phyloP scores from a whole-genome alignment of 1,284 basidiomycete species.

The Ganoderma sp. region DNA sequence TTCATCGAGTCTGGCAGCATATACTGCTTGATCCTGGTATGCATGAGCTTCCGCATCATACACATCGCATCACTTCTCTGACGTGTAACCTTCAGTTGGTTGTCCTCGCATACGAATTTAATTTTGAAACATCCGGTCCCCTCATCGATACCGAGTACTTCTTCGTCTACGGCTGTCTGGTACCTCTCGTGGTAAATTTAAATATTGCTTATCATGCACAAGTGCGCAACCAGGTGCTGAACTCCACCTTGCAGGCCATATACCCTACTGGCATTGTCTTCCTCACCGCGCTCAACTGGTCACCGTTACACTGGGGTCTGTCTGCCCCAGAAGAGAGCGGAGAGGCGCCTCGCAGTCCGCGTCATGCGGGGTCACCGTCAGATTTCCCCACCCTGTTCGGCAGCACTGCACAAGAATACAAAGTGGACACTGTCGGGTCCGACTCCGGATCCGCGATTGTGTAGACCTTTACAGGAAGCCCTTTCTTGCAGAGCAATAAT shows the following conservation, averaged over 20 bases:
- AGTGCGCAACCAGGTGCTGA: neutral
- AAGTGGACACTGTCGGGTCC: neutral
- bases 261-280: constrained; percentile 12
- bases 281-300: constrained; percentile 11
- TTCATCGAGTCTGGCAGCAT: constrained; percentile 17
- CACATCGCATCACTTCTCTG: neutral
- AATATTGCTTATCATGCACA: neutral
- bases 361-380: neutral
- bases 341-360: neutral
- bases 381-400: neutral
- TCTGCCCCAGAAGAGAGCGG: neutral
- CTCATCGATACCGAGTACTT: neutral
- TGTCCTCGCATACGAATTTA: constrained; percentile 14
- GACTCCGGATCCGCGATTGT: neutral
- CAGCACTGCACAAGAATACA: neutral
- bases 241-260: neutral
- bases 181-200: constrained; percentile 14
- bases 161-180: constrained; percentile 15
- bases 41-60: neutral
- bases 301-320: neutral
- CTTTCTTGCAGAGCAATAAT: too few relatives aligned
- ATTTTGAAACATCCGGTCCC: neutral
- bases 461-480: too few relatives aligned
- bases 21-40: constrained; percentile 16
- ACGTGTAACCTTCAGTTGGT: neutral